These are phyloP conservation scores for Wickerhamiella dianesei DNA, from an alignment of 805 yeast genomes.

Conservation along the genomic window DNA sequence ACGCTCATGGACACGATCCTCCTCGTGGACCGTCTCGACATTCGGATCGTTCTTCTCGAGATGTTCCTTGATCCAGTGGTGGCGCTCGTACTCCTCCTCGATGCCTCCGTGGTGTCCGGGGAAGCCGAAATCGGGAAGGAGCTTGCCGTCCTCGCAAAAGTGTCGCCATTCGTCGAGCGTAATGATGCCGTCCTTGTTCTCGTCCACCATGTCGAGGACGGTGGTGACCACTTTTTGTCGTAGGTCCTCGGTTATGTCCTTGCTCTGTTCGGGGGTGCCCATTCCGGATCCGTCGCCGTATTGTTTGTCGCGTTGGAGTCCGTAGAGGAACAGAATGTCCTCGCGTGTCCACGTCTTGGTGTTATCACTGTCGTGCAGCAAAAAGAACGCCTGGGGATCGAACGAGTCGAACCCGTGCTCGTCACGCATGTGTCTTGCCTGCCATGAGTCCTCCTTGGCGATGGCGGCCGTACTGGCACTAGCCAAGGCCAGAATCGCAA, in stretches of 20 bases:
- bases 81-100: conserved; percentile 85
- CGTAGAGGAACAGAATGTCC: conserved; percentile 73
- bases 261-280: conserved; percentile 59
- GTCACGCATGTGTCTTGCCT: conserved; percentile 61
- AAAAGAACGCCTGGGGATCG: conserved; percentile 65
- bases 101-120: conserved; percentile 92
- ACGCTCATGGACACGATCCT: conserved; percentile 77
- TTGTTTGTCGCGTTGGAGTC: conserved; percentile 53
- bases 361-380: conserved; percentile 51
- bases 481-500: conserved; percentile 5
- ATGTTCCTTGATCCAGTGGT: conserved; percentile 69
- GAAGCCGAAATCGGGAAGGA: conserved; percentile 80
- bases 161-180: conserved; percentile 55
- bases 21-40: conserved; percentile 65
- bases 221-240: conserved; percentile 39
- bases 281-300: conserved; percentile 85
- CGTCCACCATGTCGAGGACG: conserved; percentile 50
- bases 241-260: conserved; percentile 41
- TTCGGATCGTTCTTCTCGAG: conserved; percentile 59
- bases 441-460: conserved; percentile 23
- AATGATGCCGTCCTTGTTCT: conserved; percentile 50
- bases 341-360: conserved; percentile 43
- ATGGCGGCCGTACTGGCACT: conserved; percentile 8
- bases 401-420: conserved; percentile 71
- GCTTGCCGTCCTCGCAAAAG: conserved; percentile 48